Evolutionary conservation across 108 stramenopile genomes (phyloP).

Genomic region (Stephanodiscus minutulus): DNA sequence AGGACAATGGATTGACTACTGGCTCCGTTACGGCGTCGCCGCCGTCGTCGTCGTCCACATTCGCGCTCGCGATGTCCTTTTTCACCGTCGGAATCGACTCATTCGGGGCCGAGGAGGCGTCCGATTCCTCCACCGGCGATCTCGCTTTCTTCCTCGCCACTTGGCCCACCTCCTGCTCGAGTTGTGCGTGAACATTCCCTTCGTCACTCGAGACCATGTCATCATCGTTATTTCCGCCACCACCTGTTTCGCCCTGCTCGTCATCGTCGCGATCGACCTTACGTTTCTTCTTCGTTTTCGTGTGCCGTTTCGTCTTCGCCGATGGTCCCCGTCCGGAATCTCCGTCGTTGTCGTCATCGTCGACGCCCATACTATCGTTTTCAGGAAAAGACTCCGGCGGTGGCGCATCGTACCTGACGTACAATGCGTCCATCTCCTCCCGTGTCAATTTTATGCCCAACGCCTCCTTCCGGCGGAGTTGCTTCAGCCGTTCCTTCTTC

Average conservation of each 20-base stretch:
- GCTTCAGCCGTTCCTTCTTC: constrained; percentile 74
- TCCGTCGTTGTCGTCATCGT: constrained; percentile 20
- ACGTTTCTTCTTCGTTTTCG: constrained; percentile 22
- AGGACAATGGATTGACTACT: constrained; percentile 13
- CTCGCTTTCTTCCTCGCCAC: too few species aligned
- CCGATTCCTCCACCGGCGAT: constrained; percentile 1
- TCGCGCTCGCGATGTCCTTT: not conserved
- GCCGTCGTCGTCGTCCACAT: not conserved
- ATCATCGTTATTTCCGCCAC: too few species aligned
- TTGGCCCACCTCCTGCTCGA: too few species aligned
- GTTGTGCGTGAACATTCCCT: too few species aligned
- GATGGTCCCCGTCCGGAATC: not conserved
- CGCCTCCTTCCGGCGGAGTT: constrained; percentile 65
- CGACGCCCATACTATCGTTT: not conserved
- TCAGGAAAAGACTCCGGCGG: constrained; percentile 15
- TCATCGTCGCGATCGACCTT: constrained; percentile 10
- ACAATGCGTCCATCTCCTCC: constrained; percentile 75
- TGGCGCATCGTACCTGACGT: constrained; percentile 49
- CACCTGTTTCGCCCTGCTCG: too few species aligned
- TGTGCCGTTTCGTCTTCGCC: constrained; percentile 39
- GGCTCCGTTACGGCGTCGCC: not conserved
- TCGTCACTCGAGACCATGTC: too few species aligned
- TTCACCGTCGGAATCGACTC: constrained; percentile 14
- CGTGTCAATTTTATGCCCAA: constrained; percentile 64
- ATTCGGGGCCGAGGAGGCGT: not conserved